Conservation (phyloP, 495 filamentous ascomycete species). For the Aspergillus biplanus region DNA sequence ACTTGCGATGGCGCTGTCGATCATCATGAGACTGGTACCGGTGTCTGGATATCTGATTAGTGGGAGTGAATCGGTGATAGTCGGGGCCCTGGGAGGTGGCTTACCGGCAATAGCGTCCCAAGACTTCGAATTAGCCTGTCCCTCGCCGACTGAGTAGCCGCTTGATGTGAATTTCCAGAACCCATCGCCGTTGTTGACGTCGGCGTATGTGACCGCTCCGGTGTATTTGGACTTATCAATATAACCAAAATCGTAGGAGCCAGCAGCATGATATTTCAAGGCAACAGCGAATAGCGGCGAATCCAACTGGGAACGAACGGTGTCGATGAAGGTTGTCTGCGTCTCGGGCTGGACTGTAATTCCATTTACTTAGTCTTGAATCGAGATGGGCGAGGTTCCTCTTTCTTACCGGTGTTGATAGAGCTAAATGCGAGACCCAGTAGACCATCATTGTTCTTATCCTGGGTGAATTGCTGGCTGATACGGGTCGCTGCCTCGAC, state of each 20-base stretch:
- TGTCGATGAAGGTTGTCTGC: conserved; percentile 76
- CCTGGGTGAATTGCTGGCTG: conserved; percentile 60
- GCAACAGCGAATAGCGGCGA: conserved; percentile 69
- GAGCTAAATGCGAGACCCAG: conserved; percentile 71
- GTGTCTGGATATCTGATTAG: conserved; percentile 47
- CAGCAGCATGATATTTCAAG: conserved; percentile 65
- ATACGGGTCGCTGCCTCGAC: conserved; percentile 69
- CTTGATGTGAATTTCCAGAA: conserved; percentile 73
- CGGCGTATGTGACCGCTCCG: conserved; percentile 62
- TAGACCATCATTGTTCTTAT: conserved; percentile 68
- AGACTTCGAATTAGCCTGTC: conserved; percentile 23
- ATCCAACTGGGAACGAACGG: conserved; percentile 60
- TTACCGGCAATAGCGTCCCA: conserved; percentile 44
- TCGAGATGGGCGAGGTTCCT: background rate
- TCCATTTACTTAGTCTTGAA: background rate
- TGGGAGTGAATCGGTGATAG: background rate
- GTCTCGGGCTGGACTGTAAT: conserved; percentile 53
- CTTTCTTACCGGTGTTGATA: conserved; percentile 61
- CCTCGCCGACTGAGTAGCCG: conserved; percentile 63
- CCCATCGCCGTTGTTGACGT: conserved; percentile 61
- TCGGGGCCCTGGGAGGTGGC: conserved; percentile 8
- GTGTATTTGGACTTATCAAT: conserved; percentile 67
- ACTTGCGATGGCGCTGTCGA: conserved; percentile 57
- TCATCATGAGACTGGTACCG: conserved; percentile 72
- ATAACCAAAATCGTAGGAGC: conserved; percentile 76